Conservation (phyloP, 352 stramenopile genomes). For the Pythium rishiriense region DNA sequence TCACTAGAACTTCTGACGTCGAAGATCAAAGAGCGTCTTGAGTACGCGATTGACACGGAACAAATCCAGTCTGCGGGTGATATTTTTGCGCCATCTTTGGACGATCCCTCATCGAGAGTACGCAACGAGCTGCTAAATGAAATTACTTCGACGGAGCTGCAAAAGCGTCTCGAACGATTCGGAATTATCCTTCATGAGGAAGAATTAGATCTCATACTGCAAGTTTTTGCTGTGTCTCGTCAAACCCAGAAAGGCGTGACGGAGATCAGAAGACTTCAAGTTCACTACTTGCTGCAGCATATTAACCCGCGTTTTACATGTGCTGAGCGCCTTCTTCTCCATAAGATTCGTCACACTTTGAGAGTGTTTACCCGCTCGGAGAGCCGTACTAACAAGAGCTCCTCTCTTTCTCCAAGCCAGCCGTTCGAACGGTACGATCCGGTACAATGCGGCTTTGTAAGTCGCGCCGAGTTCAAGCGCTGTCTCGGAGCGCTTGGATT, state of each 20-base stretch:
- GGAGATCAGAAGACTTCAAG: conserved; percentile 23
- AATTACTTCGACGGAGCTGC: conserved; percentile 10
- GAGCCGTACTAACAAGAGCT: conserved; percentile 26
- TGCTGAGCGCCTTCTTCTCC: conserved; percentile 48
- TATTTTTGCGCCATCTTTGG: conserved; percentile 26
- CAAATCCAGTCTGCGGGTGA: conserved; percentile 47
- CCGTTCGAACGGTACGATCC: conserved; percentile 67
- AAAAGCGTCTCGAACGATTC: conserved; percentile 20
- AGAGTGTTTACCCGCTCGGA: conserved; percentile 35
- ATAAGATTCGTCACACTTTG: conserved; percentile 67
- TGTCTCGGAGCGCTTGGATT: conserved; percentile 63
- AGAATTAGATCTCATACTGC: conserved; percentile 22
- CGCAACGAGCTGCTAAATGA: conserved; percentile 22
- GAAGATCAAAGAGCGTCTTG: conserved; percentile 65
- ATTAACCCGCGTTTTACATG: conserved; percentile 57
- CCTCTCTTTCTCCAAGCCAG: conserved; percentile 27
- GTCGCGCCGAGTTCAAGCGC: conserved; percentile 65
- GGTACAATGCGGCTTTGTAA: conserved; percentile 41
- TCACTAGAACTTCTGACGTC: conserved; percentile 53
- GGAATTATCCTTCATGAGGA: conserved; percentile 23
- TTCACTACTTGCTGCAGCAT: conserved; percentile 58
- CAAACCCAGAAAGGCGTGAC: not conserved
- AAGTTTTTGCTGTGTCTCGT: conserved; percentile 10
- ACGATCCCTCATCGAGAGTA: conserved; percentile 3
- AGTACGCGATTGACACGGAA: conserved; percentile 55